Conservation (phyloP, 2,329 filamentous ascomycete species). For the Apiospora phragmitis region DNA sequence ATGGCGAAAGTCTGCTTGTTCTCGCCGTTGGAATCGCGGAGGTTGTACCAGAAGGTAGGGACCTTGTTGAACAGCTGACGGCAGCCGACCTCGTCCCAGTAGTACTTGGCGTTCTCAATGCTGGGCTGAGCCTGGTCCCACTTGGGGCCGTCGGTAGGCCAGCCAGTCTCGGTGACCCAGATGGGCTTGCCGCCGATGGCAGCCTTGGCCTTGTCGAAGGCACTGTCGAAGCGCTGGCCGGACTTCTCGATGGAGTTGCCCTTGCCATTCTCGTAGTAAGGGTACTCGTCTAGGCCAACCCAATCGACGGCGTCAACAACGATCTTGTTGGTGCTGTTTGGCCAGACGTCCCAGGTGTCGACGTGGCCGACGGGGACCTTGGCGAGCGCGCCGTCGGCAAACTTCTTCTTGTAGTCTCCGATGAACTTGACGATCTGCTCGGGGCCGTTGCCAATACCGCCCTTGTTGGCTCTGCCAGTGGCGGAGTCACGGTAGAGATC, state of each 20-base stretch:
- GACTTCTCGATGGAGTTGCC: conserved; percentile 57
- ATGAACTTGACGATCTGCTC: conserved; percentile 65
- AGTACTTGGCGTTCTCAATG: conserved; percentile 60
- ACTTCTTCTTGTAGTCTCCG: conserved; percentile 59
- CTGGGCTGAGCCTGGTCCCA: conserved; percentile 57
- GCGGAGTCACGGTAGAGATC: conserved; percentile 64
- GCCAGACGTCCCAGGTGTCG: conserved; percentile 68
- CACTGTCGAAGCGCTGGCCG: conserved; percentile 53
- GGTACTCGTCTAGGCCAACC: conserved; percentile 65
- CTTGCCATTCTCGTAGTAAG: conserved; percentile 63
- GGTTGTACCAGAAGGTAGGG: conserved; percentile 62
- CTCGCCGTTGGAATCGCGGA: conserved; percentile 61
- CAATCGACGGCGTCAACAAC: conserved; percentile 66
- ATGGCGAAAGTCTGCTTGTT: conserved; percentile 60
- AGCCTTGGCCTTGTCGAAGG: conserved; percentile 43
- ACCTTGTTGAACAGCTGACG: conserved; percentile 54
- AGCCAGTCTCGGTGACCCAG: conserved; percentile 67
- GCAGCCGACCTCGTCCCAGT: conserved; percentile 65
- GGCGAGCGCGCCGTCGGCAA: conserved; percentile 46
- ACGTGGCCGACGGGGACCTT: conserved; percentile 62
- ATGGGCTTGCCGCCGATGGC: conserved; percentile 54
- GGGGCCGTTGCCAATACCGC: conserved; percentile 61
- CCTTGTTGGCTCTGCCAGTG: conserved; percentile 63
- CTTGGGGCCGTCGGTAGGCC: conserved; percentile 56
- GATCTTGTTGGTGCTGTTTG: conserved; percentile 57